Evolutionary conservation across 2,329 filamentous ascomycete genomes (phyloP).

Genomic region (Stagonosporopsis tanaceti): DNA sequence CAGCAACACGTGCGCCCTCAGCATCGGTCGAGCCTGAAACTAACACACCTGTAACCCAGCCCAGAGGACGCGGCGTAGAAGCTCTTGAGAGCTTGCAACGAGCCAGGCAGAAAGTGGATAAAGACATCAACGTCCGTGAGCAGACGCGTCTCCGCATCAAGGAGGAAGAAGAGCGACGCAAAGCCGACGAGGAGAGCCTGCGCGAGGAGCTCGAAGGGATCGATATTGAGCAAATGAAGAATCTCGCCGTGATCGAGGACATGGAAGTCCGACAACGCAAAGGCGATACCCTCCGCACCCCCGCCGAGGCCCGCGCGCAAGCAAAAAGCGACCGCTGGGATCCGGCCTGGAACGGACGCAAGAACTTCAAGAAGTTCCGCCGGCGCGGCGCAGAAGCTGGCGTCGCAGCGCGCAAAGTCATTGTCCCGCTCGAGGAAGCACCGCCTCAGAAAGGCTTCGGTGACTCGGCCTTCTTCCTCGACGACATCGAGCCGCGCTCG

Average conservation of each 20-base stretch:
- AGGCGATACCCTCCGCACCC: conserved; percentile 7
- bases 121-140: conserved; percentile 69
- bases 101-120: conserved; percentile 55
- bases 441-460: conserved; percentile 72
- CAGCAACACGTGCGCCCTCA: conserved; percentile 39
- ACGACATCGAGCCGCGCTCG: conserved; percentile 44
- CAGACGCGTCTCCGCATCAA: conserved; percentile 58
- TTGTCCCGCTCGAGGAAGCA: conserved; percentile 76
- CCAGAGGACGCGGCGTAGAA: conserved; percentile 38
- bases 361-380: conserved; percentile 93
- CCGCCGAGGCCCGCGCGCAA: conserved; percentile 34
- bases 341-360: conserved; percentile 88
- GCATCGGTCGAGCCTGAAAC: conserved; percentile 39
- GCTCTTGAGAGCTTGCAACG: conserved; percentile 53
- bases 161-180: conserved; percentile 61
- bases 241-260: conserved; percentile 78
- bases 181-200: conserved; percentile 70
- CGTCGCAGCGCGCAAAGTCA: conserved; percentile 62
- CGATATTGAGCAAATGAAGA: conserved; percentile 75
- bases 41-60: conserved; percentile 48
- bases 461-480: conserved; percentile 79
- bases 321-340: conserved; percentile 75
- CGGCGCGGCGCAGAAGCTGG: conserved; percentile 52
- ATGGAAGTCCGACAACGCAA: conserved; percentile 66
- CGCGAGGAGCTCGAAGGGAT: conserved; percentile 66